Conservation (phyloP, 169 alveolate genomes). For the Plasmodium sp. region DNA sequence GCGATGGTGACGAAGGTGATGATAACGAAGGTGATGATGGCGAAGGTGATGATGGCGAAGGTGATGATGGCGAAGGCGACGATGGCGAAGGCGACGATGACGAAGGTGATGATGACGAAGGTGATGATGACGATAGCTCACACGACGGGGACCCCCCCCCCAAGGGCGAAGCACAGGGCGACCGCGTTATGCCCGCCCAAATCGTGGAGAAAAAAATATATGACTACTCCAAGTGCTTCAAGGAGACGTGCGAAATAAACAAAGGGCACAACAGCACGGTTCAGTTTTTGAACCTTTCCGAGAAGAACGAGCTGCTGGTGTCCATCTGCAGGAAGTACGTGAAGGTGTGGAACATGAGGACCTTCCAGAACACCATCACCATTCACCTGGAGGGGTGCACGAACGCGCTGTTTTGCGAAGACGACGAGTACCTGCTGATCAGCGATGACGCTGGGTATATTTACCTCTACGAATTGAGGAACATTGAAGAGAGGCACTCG, state of each 20-base stretch:
- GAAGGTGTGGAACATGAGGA: slow-evolving; percentile 81
- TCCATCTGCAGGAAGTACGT: slow-evolving; percentile 81
- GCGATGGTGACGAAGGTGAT: neutral
- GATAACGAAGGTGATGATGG: slow-evolving; percentile 21
- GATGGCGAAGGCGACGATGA: slow-evolving; percentile 24
- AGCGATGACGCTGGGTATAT: slow-evolving; percentile 77
- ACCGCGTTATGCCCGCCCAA: neutral
- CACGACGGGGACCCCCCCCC: neutral
- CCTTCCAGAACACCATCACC: slow-evolving; percentile 76
- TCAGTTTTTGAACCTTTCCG: slow-evolving; percentile 76
- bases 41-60: slow-evolving; percentile 17
- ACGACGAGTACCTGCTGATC: slow-evolving; percentile 75
- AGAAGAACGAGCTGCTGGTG: slow-evolving; percentile 77
- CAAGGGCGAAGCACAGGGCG: slow-evolving; percentile 13
- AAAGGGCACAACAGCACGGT: slow-evolving; percentile 80
- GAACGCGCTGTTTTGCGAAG: slow-evolving; percentile 74
- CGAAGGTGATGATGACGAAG: slow-evolving; percentile 28
- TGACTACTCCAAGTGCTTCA: slow-evolving; percentile 73
- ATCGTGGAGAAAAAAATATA: slow-evolving; percentile 67
- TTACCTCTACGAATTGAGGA: slow-evolving; percentile 75
- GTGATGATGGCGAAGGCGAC: slow-evolving; percentile 23
- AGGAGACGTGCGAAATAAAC: slow-evolving; percentile 76
- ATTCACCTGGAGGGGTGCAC: slow-evolving; percentile 76
- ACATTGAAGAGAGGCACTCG: slow-evolving; percentile 72
- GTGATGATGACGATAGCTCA: slow-evolving; percentile 41